phyloP scores from a whole-genome alignment of 2,329 filamentous ascomycete species.

The Plectosphaerella plurivora region DNA sequence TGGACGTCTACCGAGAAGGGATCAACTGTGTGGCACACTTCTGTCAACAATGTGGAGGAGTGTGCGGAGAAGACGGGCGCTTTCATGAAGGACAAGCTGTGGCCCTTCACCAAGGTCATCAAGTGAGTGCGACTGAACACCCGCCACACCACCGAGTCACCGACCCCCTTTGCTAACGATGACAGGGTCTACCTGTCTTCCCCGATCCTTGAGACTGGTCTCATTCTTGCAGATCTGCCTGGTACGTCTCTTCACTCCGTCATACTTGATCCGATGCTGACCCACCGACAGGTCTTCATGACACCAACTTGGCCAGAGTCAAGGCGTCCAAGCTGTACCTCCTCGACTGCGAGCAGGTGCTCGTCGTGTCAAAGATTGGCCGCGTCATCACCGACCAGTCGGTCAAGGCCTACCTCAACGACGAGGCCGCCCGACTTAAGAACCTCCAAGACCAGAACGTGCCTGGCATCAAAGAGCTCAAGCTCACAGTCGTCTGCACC shows the following conservation, averaged over 20 bases:
- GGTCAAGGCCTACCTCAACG: constrained; percentile 23
- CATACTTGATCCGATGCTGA: no score
- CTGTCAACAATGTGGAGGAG: constrained; percentile 21
- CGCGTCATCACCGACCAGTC: constrained; percentile 25
- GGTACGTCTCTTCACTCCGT: constrained; percentile 1
- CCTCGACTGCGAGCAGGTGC: constrained; percentile 25
- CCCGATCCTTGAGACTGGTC: constrained; percentile 22
- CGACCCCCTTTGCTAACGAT: not conserved
- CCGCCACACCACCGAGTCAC: not conserved
- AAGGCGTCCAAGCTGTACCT: constrained; percentile 27
- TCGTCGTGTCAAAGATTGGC: constrained; percentile 27
- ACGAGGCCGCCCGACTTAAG: constrained; percentile 14
- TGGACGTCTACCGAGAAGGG: not conserved
- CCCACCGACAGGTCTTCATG: constrained; percentile 18
- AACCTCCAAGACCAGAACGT: constrained; percentile 9
- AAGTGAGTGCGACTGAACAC: constrained; percentile 14
- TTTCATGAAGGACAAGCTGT: constrained; percentile 26
- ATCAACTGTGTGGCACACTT: no score
- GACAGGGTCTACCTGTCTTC: constrained; percentile 23
- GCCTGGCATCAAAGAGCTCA: constrained; percentile 16
- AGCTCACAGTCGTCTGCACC: constrained; percentile 27
- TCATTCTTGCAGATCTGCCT: constrained; percentile 29
- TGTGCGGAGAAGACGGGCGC: constrained; percentile 21
- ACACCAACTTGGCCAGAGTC: constrained; percentile 29
- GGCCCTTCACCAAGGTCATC: constrained; percentile 31